Base-by-base conservation (phyloP, 2,329 filamentous ascomycete species). In the Aureobasidium namibiae region DNA sequence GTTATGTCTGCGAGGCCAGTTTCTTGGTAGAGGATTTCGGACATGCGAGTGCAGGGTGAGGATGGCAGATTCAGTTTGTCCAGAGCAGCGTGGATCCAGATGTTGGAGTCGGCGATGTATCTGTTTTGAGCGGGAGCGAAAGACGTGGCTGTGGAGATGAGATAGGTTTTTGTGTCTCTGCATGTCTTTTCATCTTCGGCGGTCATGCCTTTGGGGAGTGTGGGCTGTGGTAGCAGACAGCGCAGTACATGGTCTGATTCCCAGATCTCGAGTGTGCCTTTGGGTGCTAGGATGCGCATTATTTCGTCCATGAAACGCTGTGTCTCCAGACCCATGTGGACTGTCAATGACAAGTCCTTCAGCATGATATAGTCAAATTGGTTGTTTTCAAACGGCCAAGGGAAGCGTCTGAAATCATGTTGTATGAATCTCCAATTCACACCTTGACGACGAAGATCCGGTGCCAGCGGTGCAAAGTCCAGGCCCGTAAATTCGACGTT, bases 361-460 rank as follows among this genome's bases (percentile, higher is more conserved):
- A 90, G 81, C 78, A 96, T 90, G 66, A 97, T 82, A 41, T 96
- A 80, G 70, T 96, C 90, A 71, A 95, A 96, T 66, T 92, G 86
- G 36, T 81, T 86, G 61, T 90, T 83, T 1, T 84, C 79, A 63
- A 96, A 90, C 0, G 92, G 92, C 67, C 92, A 82, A 0, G 90
- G 89, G 2, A 81, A 71, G 61, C 83, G 82, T 61, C 90, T 86
- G 63, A 95, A 75, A 72, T 96, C 92, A 70, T 96, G 90, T 69
- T 92, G 88, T 56, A 95, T 83, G 70, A 96, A 96, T 11, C 80
- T 84, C 90, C 91, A 96, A 64, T 89, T 86, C 78, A 96, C 87
- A 49, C 89, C 89, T 66, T 86, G 85, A 65, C 85, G 84, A 66
- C 80, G 75, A 65, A 86, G 69, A 64, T 85, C 80, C 34, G 82